Evolutionary conservation across 2,329 filamentous ascomycete species (phyloP), one percentile per base, ranked within the genome.

Genomic region (Hirsutella rhossiliensis): DNA sequence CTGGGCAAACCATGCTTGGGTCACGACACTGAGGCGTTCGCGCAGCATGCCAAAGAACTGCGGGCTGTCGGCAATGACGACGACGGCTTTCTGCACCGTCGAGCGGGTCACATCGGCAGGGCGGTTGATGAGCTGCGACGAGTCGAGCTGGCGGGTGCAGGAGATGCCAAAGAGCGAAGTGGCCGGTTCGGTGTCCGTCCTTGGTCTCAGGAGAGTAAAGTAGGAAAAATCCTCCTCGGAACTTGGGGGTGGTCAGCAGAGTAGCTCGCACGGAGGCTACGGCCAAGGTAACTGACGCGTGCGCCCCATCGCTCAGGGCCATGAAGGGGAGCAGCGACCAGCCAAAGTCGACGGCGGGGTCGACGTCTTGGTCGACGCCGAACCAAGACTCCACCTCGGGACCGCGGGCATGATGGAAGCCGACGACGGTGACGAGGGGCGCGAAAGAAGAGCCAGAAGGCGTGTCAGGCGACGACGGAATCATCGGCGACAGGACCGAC

Each of bases 141-240:
- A 76, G 57, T 94, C 86, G 56, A 98, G 76, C 66, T 97, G 92
- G 47, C 90, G 78, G 15, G 90, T 95, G 63, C 92, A 98, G 17
- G 88, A 85, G 58, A 98, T 96, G 49, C 92, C 92, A 60, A 98
- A 98, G 19, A 98, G 78, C 20, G 87, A 94, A 2, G 86, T 88
- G 28, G 80, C 78, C 7, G 82, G 76, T 30, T 67, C 59, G 18
- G 62, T 55, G 42, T 64, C 65, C 50, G 65, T 72, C 44, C 72
- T 73, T 40, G 81, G 78, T 28, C 79, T 78, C 46, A 87, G 74
- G 42, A 98, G 79, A 9, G 90, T 97, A 62, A 98, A 98, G 68
- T 98, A 98, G 42, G 89, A 96, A 69, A 97, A 98, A 66, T 97
- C 92, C 66, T 98, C 92, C 46, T 83, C 84, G 19, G 86, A 82